Conservation (phyloP, 805 yeast species). For the Ogataea trehalophila region DNA sequence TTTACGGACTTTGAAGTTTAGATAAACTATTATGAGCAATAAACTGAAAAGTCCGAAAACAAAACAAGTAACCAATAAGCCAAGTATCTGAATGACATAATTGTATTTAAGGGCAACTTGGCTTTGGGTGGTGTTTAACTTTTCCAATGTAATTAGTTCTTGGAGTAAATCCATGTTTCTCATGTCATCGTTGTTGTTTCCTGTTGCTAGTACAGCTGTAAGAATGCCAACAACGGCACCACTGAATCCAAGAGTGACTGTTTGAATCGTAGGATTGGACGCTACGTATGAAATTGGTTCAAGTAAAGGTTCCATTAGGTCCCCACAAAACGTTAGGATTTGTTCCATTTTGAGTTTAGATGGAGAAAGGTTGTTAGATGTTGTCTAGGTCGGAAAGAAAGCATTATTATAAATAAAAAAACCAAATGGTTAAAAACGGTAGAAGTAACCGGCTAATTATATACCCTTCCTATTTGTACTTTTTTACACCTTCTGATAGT, state of each 20-base stretch:
- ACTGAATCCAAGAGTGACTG: conserved; percentile 14
- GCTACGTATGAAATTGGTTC: conserved; percentile 1
- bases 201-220: conserved; percentile 10
- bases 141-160: conserved; percentile 15
- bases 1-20: conserved; percentile 1
- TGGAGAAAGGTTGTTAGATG: too few species aligned
- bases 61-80: conserved; percentile 5
- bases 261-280: conserved; percentile 12
- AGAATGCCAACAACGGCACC: conserved; percentile 17
- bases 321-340: not conserved
- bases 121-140: conserved; percentile 10
- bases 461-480: too few species aligned
- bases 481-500: too few species aligned
- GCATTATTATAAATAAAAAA: too few species aligned
- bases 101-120: conserved; percentile 7
- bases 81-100: conserved; percentile 12
- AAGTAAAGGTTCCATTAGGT: conserved; percentile 2
- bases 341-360: too few species aligned
- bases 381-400: too few species aligned
- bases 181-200: conserved; percentile 3
- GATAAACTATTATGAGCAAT: not conserved
- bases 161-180: conserved; percentile 8
- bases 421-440: too few species aligned
- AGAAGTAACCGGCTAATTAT: too few species aligned
- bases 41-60: not conserved